Percentiles rank a stretch among this genome's conserved stretches.
Conservation (phyloP, 164 flowering plant genomes). For the Kingdonia uniflora region DNA sequence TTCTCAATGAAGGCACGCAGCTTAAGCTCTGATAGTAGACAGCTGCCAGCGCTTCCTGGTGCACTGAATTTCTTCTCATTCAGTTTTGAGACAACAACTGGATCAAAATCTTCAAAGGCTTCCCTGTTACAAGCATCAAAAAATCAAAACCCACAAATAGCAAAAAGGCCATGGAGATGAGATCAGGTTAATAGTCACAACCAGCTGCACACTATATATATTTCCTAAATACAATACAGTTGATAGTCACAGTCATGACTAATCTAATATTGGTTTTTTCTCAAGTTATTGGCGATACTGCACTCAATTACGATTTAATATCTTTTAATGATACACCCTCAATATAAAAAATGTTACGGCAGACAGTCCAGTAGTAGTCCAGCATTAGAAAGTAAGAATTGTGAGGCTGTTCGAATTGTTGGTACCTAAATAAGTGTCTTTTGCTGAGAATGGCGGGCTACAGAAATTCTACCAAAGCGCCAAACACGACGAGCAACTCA, state of each 20-base stretch:
- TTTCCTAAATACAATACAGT: too few relatives aligned
- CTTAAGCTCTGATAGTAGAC: slow-evolving; percentile 26
- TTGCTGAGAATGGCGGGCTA: slow-evolving; percentile 59
- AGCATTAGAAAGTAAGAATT: neutral
- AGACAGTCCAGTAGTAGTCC: neutral
- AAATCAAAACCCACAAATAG: neutral
- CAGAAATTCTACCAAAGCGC: slow-evolving; percentile 63
- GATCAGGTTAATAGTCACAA: neutral
- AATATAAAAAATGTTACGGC: neutral
- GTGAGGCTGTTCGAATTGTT: neutral
- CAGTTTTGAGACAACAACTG: slow-evolving; percentile 22
- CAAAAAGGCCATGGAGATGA: neutral
- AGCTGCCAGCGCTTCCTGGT: slow-evolving; percentile 23
- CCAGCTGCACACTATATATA: neutral
- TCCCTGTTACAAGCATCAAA: slow-evolving; percentile 18
- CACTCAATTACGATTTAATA: neutral
- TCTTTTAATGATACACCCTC: neutral
- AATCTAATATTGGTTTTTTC: too few relatives aligned
- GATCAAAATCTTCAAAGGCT: slow-evolving; percentile 28
- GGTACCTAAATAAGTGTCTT: slow-evolving; percentile 55
- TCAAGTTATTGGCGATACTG: too few relatives aligned
- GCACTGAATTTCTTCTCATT: slow-evolving; percentile 24
- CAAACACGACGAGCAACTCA: slow-evolving; percentile 51
- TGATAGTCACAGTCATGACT: too few relatives aligned
- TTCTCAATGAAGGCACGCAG: slow-evolving; percentile 28